Base-by-base conservation (phyloP, 768 basidiomycete genomes). In the Daedalea quercina region DNA sequence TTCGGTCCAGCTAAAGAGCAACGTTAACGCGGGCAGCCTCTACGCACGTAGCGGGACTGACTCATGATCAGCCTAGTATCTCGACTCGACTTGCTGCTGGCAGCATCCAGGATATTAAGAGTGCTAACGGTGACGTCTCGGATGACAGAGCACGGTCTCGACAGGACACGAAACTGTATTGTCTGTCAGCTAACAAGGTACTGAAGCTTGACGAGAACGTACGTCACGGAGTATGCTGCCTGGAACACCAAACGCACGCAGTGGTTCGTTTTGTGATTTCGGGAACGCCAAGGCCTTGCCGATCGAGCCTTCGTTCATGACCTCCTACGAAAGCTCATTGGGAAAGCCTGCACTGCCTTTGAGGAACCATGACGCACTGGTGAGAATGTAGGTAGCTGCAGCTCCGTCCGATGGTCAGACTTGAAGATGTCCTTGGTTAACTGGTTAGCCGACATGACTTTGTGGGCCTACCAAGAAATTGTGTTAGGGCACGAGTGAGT, bases 201-300 rank as follows among this genome's bases (percentile, higher is more conserved):
- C 23, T 48, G 40, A 40, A 47, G 9, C 20, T 33, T 19, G 17
- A 37, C 6, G 45, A n/a, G 3, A 11, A 68, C 78, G 20, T 41
- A 90, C 90, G 73, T 93, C 91, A 48, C 89, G 69, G 26, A 84
- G 69, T 53, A 90, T 60, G 53, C 78, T 81, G 56, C 77, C 80
- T 0, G 91, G 90, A 15, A 90, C 65, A 41, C 91, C 91, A 64
- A 83, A 91, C 50, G 76, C 73, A 26, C 76, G 71, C n/a, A 84
- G 67, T 0, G 81, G 76, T 54, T 77, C 75, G 34, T 75, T 73
- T 23, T 75, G 73, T 1, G 71, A 61, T 3, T 69, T 61, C 1
- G 71, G 58, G 56, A 82, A 82, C 31, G 69, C 69, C 48, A 76
- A 67, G 2, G 77, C 74, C 54, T 73, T 68, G 3, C 77, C 78